Conservation (phyloP, 805 yeast genomes). For the Metahyphopichia silvanorum region DNA sequence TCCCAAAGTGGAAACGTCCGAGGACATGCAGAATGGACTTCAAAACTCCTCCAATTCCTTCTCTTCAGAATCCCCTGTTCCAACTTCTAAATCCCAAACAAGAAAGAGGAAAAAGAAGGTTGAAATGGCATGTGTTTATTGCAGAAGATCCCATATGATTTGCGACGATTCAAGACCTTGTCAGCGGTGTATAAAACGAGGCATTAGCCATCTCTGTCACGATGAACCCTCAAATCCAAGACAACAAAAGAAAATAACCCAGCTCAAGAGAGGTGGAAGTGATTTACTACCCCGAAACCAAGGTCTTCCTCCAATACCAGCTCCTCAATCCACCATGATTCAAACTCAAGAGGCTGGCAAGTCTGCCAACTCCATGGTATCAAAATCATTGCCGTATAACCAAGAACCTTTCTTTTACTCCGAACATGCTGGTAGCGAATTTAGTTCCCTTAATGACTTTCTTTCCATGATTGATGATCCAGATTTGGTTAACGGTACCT, state of each 20-base stretch:
- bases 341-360: neutral
- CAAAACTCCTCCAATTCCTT: slow-evolving; percentile 1
- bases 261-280: neutral
- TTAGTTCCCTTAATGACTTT: slow-evolving; percentile 84
- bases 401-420: slow-evolving; percentile 82
- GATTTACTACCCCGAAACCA: neutral
- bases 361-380: slow-evolving; percentile 23
- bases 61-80: slow-evolving; percentile 1
- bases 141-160: slow-evolving; percentile 91
- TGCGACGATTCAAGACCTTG: slow-evolving; percentile 82
- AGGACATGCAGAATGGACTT: slow-evolving; percentile 1
- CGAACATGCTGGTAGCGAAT: slow-evolving; percentile 91
- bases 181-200: slow-evolving; percentile 78
- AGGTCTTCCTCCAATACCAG: slow-evolving; percentile 2
- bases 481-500: slow-evolving; percentile 51
- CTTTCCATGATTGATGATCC: slow-evolving; percentile 88
- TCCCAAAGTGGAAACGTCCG: no score
- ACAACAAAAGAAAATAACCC: slow-evolving; percentile 33
- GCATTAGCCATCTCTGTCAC: slow-evolving; percentile 83
- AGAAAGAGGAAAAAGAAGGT: slow-evolving; percentile 48
- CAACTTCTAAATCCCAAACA: slow-evolving; percentile 3
- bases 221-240: slow-evolving; percentile 57
- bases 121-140: slow-evolving; percentile 78
- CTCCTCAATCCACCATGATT: neutral
- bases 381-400: slow-evolving; percentile 42